A percentile compares a stretch with the other conserved stretches of the same genome.
Conservation (phyloP, 352 stramenopile species). For the Phytophthora podocarpi region DNA sequence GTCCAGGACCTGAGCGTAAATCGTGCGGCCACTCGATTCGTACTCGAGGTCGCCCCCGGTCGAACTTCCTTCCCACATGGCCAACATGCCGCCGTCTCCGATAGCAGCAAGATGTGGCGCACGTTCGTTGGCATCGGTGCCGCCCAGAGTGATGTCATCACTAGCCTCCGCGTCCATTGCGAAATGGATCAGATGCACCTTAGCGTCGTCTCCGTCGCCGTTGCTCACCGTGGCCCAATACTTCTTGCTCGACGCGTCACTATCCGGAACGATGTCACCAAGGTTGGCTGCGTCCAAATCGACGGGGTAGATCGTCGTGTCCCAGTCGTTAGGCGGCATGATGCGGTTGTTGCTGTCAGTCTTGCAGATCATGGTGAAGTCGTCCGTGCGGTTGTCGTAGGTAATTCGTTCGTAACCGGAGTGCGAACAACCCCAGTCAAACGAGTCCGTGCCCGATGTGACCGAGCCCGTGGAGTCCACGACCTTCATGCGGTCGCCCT, state of each 20-base stretch:
- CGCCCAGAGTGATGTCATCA: conserved; percentile 58
- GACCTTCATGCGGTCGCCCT: conserved; percentile 72
- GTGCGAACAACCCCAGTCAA: conserved; percentile 68
- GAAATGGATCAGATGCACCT: conserved; percentile 68
- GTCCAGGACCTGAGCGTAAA: conserved; percentile 62
- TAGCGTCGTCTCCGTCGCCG: conserved; percentile 49
- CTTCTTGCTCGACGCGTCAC: conserved; percentile 31
- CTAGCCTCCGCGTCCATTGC: conserved; percentile 43
- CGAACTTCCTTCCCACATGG: conserved; percentile 54
- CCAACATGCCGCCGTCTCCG: conserved; percentile 45
- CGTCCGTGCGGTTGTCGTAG: conserved; percentile 49
- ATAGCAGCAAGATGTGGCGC: conserved; percentile 51
- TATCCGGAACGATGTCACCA: conserved; percentile 56
- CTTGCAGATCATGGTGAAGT: conserved; percentile 64
- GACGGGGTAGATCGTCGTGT: conserved; percentile 62
- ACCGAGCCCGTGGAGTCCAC: conserved; percentile 47
- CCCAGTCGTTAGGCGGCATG: conserved; percentile 60
- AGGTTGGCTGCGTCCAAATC: conserved; percentile 53
- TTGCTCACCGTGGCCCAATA: conserved; percentile 75
- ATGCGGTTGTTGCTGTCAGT: conserved; percentile 78
- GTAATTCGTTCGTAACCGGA: conserved; percentile 64
- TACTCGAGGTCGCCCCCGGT: conserved; percentile 41
- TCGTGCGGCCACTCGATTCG: conserved; percentile 35
- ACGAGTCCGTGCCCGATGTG: conserved; percentile 46
- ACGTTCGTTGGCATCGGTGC: conserved; percentile 53